Base-by-base conservation (phyloP, 768 basidiomycete genomes). In the Boletus fagicola region DNA sequence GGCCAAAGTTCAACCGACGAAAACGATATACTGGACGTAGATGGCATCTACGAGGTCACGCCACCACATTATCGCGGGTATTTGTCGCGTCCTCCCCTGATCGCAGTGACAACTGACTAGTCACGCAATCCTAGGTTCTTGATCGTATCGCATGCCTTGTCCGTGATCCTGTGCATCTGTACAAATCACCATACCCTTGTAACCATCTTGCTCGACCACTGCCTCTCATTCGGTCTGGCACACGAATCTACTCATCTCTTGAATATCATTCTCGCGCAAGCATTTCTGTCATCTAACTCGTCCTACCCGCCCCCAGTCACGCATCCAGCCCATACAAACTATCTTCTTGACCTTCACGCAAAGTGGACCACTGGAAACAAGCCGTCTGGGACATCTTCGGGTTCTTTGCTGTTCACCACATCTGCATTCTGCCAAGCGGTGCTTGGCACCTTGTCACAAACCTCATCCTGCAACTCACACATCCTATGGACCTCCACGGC, bases 61-160 rank as follows among this genome's bases (percentile, higher is more conserved):
- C 84, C 84, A 28, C 54, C 69, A n/a, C 74, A 78, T 31, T 78
- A 78, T 66, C 77, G 84, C 57, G 76, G 77, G 85, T 85, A 63
- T 54, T 38, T 48, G 35, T 63, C 26, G 16, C 12, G n/a, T 58
- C n/a, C 10, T 49, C 28, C 20, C 24, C 11, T 11, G 2, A 55
- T 72, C 56, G n/a, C 24, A 24, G 40, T 48, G 42, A 20, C 44
- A 47, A 47, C 42, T 60, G 47, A 67, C 50, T 9, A 26, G 22
- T 49, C n/a, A n/a, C n/a, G 26, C 24, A 35, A 35, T 8, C 20
- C 12, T 42, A 86, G 84, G 47, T 78, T 73, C 64, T 73, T 80
- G 20, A 61, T 86, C 20, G 63, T 81, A 5, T 77, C 83, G 0
- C 83, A 87, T 64, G 80, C 83, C 10, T 66, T 85, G 8, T 75